Conservation (phyloP, 306 rosid species). For the Cucurbita maxima region DNA sequence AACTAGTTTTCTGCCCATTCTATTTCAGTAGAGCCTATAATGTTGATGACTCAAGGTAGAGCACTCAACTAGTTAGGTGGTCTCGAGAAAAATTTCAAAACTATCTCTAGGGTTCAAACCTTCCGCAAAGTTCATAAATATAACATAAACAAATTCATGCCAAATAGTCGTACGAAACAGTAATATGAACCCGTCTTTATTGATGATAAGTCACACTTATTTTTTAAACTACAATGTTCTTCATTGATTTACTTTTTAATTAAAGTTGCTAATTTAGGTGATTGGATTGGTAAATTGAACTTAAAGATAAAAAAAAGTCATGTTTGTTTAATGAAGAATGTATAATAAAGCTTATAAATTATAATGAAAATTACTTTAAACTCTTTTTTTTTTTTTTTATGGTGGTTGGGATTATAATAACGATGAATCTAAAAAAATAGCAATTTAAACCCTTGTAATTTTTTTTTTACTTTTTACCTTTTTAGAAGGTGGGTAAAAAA, state of each 20-base stretch:
- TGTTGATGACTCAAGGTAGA: too few relatives aligned
- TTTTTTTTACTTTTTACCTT: not conserved
- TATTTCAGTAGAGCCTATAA: too few relatives aligned
- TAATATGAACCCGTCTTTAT: not conserved
- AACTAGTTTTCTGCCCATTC: too few relatives aligned
- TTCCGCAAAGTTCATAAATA: not conserved
- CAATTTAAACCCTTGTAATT: not conserved
- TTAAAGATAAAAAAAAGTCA: not conserved
- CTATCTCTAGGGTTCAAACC: not conserved
- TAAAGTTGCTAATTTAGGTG: not conserved
- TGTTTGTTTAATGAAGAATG: not conserved
- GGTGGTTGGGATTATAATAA: slow-evolving; percentile 11
- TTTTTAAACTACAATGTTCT: not conserved
- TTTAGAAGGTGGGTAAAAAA: too few relatives aligned
- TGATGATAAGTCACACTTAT: not conserved
- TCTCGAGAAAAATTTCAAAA: not conserved
- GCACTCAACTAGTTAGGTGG: too few relatives aligned
- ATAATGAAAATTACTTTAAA: not conserved
- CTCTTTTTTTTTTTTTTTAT: not conserved
- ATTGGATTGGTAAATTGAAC: not conserved
- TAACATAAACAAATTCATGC: not conserved
- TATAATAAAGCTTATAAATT: not conserved
- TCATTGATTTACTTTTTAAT: not conserved
- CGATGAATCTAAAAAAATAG: slow-evolving; percentile 10
- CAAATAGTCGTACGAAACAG: not conserved